These are phyloP conservation scores for Cladophialophora chaetospira DNA, from an alignment of 2,329 filamentous ascomycete species.

Conservation along the genomic window DNA sequence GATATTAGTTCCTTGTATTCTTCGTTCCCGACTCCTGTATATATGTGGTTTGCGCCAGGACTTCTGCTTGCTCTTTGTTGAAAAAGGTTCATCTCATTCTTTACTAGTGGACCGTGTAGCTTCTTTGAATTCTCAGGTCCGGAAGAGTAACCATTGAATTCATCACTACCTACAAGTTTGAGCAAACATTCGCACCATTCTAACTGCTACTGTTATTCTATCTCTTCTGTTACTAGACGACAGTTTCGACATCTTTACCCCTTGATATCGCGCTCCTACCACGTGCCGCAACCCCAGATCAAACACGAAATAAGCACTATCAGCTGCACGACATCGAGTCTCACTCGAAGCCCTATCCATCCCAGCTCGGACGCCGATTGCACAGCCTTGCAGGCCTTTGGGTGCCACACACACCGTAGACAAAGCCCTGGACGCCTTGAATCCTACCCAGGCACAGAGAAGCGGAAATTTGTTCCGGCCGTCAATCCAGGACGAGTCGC, in stretches of 20 bases:
- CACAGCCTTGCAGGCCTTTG: neutral
- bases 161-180: neutral
- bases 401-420: neutral
- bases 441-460: neutral
- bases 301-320: slow-evolving; percentile 1
- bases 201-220: neutral
- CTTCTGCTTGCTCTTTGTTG: slow-evolving; percentile 15
- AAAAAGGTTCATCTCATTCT: slow-evolving; percentile 12
- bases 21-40: neutral
- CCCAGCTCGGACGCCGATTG: neutral
- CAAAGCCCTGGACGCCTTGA: neutral
- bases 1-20: slow-evolving; percentile 1
- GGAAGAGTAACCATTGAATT: neutral
- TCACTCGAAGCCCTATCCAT: neutral
- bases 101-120: slow-evolving; percentile 5
- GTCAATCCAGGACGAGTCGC: neutral
- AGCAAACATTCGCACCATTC: neutral
- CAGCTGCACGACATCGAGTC: slow-evolving; percentile 2
- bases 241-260: neutral
- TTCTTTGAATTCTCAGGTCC: slow-evolving; percentile 13
- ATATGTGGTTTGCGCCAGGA: slow-evolving; percentile 2
- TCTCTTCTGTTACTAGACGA: neutral
- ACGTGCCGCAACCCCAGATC: neutral
- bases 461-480: neutral
- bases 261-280: neutral